Base-by-base conservation (phyloP, 257 asterid genomes). In the Leptodermis oblonga region DNA sequence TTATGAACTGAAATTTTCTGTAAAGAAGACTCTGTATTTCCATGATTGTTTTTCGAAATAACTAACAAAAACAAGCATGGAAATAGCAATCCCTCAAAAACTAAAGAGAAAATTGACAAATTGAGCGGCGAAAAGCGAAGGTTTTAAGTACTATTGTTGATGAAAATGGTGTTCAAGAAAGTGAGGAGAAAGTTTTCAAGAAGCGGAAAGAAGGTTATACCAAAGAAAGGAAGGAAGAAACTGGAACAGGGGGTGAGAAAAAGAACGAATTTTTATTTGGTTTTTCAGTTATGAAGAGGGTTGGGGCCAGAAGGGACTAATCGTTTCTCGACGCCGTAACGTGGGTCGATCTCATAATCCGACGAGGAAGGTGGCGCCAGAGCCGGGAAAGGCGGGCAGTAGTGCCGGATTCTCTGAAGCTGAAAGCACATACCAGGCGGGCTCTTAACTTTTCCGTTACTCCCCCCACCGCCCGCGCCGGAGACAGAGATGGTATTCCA, bases 261-360 rank as follows among this genome's bases (percentile, higher is more conserved):
- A 11, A 26, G 9, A 28, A 13, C 23, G 34, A 18, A 33, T 12
- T 28, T 56, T 58, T 15, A 9, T 59, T n/a, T 28, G 10, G 4
- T 59, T 42, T 22, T 73, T 86, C 77, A 92, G 69, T 88, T 91
- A 30, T 91, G 97, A n/a, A 91, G 90, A 26, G 96, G 97, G 74
- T 91, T 89, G 23, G 97, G 97, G 67, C 97, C 96, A 41, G 97
- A 87, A 37, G 97, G 96, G 41, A 91, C 96, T 70, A 88, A 65
- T 82, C 97, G 77, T 74, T 87, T 88, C 65, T 81, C 90, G 0
- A 88, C 97, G 7, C 95, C 93, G 60, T 80, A 88, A 78, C 96
- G 85, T 22, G 97, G 95, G 67, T 91, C 93, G 36, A 91, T 87
- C 76, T 91, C 93, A 31, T 68, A 68, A 20, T 22, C 55, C 3